phyloP scores from a whole-genome alignment of 1,284 basidiomycete genomes.

The Apiotrichum domesticum region DNA sequence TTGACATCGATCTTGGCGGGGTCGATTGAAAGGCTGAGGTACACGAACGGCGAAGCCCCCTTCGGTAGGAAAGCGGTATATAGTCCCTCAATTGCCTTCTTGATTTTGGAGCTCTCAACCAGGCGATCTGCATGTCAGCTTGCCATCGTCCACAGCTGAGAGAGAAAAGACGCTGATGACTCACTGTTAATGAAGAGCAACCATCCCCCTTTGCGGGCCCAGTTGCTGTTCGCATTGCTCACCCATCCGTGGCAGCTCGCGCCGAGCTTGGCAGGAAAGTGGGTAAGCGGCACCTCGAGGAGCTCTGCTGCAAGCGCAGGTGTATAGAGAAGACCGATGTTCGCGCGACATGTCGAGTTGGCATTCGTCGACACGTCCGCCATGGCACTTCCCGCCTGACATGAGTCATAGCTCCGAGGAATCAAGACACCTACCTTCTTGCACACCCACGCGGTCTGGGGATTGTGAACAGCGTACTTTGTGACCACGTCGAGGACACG shows the following conservation, averaged over 20 bases:
- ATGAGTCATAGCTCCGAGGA: not conserved
- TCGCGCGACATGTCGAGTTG: constrained; percentile 60
- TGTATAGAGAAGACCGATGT: constrained; percentile 78
- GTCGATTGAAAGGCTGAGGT: constrained; percentile 79
- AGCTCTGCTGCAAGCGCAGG: constrained; percentile 75
- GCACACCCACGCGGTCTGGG: constrained; percentile 78
- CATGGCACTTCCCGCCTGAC: constrained; percentile 61
- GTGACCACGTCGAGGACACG: constrained; percentile 90
- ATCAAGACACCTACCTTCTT: constrained; percentile 60
- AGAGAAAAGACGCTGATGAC: constrained; percentile 32
- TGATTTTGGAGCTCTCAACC: constrained; percentile 83
- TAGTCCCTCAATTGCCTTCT: constrained; percentile 77
- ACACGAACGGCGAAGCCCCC: constrained; percentile 83
- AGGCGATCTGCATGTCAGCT: constrained; percentile 63
- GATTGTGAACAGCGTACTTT: constrained; percentile 89
- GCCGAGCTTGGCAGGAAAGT: constrained; percentile 44
- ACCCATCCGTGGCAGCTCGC: constrained; percentile 65
- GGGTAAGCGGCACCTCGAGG: constrained; percentile 52
- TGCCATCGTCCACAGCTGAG: too few relatives aligned
- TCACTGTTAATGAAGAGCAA: constrained; percentile 95
- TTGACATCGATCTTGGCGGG: constrained; percentile 91
- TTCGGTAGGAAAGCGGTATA: constrained; percentile 87
- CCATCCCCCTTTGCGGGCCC: constrained; percentile 67
- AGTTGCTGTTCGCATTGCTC: constrained; percentile 83
- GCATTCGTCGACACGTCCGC: constrained; percentile 81